Evolutionary conservation across 2,329 filamentous ascomycete species (phyloP), one percentile per base, ranked within the genome.

Genomic region (Macrophomina tecta): DNA sequence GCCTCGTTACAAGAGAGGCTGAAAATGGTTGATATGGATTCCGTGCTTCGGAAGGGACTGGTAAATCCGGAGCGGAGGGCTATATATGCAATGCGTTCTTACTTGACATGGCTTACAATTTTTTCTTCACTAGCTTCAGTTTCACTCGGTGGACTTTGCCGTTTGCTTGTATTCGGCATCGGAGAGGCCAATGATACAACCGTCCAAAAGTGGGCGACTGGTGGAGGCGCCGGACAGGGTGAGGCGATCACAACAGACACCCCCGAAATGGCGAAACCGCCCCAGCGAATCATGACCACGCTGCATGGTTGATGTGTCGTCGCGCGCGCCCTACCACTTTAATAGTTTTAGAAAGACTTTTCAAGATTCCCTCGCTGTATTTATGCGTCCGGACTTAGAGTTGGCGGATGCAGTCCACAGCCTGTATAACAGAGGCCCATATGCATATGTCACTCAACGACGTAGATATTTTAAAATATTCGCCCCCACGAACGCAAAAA

Each of bases 211-310:
- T 49, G 40, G 40, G 56, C 32, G 40, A 9, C 14, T 34, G 56
- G 58, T 49, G 45, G 45, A 48, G 42, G 30, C 40, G 30, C 40
- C 12, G 30, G 12, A 36, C 45, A 62, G 58, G 42, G 58, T 23
- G 45, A 36, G 45, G 58, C 58, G 58, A 62, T 62, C 32, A 49
- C 58, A 62, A 62, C 45, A 62, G 58, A 62, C 45, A 16, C 28
- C 11, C 2, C 42, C 28, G 58, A 62, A 49, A 62, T 62, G 58
- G 58, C 58, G 58, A 62, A 62, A 62, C 14, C 42, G 23, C 58
- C 58, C 30, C 58, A 14, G 14, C 45, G 34, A 62, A 49, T 6
- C 58, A 28, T 28, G 42, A 61, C 3, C 36, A 42, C 53, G 53
- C 53, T 40, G 34, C 23, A 23, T 23, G 23, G 23, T 23, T 23